These are phyloP conservation scores for Cutaneotrichosporon cavernicola DNA, from an alignment of 1,284 basidiomycete species.

Conservation along the genomic window DNA sequence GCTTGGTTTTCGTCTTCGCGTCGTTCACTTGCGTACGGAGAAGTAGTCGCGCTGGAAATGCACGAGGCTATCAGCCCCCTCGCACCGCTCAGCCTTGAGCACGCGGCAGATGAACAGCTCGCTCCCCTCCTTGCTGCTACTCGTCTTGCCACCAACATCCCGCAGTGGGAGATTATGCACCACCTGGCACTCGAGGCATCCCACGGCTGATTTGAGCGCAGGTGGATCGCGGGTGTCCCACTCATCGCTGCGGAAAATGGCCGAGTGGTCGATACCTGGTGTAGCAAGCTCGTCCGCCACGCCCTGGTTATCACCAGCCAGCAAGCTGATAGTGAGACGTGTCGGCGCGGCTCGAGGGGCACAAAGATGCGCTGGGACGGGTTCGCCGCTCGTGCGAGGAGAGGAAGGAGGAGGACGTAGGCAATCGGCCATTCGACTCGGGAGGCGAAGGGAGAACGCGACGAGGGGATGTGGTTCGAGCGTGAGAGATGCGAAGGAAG, in stretches of 20 bases:
- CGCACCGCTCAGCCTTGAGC: constrained; percentile 23
- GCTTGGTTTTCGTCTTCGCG: too few relatives aligned
- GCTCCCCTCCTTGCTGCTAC: constrained; percentile 30
- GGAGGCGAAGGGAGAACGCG: constrained; percentile 81
- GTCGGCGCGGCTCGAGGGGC: constrained; percentile 8
- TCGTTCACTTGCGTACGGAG: constrained; percentile 4
- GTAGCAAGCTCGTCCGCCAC: constrained; percentile 39
- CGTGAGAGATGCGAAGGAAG: constrained; percentile 86
- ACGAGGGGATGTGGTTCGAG: constrained; percentile 82
- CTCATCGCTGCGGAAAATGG: constrained; percentile 29
- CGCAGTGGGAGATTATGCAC: constrained; percentile 30
- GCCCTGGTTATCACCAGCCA: constrained; percentile 30
- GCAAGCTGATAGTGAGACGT: constrained; percentile 38
- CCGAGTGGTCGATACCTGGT: constrained; percentile 33
- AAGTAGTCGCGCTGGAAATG: constrained; percentile 41
- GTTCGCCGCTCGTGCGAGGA: neutral
- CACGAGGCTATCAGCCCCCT: constrained; percentile 33
- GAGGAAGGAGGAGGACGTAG: constrained; percentile 50
- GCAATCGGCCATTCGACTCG: constrained; percentile 75
- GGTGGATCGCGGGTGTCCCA: constrained; percentile 29
- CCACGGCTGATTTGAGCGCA: constrained; percentile 26
- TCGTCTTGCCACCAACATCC: constrained; percentile 22
- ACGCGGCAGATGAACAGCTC: constrained; percentile 52
- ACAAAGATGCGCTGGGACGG: neutral
- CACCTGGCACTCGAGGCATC: constrained; percentile 35